These are phyloP conservation scores for Heterobasidion parviporum DNA, from an alignment of 1,284 basidiomycete species.

Conservation along the genomic window DNA sequence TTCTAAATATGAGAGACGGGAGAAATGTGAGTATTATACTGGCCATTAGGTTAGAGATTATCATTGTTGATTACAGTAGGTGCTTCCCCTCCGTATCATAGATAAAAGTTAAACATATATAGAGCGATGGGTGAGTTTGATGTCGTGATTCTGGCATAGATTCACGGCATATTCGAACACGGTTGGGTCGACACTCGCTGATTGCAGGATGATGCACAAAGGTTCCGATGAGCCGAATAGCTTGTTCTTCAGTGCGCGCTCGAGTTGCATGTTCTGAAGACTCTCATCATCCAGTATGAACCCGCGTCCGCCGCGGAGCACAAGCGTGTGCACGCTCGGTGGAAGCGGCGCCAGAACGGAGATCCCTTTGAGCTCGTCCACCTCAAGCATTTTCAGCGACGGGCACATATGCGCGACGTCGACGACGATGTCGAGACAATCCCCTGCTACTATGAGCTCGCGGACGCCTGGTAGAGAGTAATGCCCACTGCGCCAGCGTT, in stretches of 20 bases:
- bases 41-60: neutral
- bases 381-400: slow-evolving; percentile 16
- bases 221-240: neutral
- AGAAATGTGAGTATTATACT: too few species aligned
- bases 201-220: neutral
- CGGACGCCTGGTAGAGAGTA: slow-evolving; percentile 16
- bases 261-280: neutral
- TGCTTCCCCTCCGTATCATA: neutral
- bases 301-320: slow-evolving; percentile 5
- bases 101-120: neutral
- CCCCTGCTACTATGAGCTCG: slow-evolving; percentile 16
- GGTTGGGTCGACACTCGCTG: neutral
- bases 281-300: neutral
- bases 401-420: slow-evolving; percentile 19
- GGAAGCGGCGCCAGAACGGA: slow-evolving; percentile 15
- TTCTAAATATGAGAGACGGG: too few species aligned
- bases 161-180: neutral
- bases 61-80: neutral
- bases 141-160: neutral
- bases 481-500: neutral
- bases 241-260: neutral
- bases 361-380: slow-evolving; percentile 12
- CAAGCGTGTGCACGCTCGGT: slow-evolving; percentile 16
- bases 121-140: neutral
- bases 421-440: slow-evolving; percentile 18